phyloP scores from a whole-genome alignment of 129 eudicot genomes.

The Saposhnikovia divaricata region DNA sequence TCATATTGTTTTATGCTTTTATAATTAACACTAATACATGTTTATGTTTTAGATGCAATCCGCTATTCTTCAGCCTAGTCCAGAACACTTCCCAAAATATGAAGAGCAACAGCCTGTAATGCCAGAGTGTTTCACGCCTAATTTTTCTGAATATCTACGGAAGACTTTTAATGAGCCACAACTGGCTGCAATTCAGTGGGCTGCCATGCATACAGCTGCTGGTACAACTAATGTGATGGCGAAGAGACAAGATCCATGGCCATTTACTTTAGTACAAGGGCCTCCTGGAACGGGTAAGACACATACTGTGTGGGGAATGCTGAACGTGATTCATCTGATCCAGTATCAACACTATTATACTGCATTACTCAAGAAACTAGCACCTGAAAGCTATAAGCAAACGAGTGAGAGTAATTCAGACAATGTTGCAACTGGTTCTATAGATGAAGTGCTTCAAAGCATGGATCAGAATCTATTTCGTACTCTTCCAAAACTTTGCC shows the following conservation, averaged over 20 bases:
- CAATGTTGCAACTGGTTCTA: constrained; percentile 61
- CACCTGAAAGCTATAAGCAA: constrained; percentile 98
- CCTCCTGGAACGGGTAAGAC: constrained; percentile 99
- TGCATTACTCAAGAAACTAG: constrained; percentile 84
- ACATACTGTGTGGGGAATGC: constrained; percentile 99
- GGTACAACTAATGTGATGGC: constrained; percentile 61
- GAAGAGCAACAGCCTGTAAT: constrained; percentile 79
- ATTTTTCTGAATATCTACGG: constrained; percentile 64
- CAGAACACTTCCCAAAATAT: constrained; percentile 87
- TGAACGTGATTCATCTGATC: constrained; percentile 90
- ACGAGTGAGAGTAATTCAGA: constrained; percentile 48
- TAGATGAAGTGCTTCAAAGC: constrained; percentile 87
- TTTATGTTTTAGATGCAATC: constrained; percentile 70
- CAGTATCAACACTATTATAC: constrained; percentile 96
- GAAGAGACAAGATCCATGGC: constrained; percentile 93
- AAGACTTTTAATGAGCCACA: constrained; percentile 78
- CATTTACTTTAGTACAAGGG: constrained; percentile 93
- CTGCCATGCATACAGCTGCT: constrained; percentile 97
- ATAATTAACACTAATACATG: constrained; percentile 5
- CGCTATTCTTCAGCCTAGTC: constrained; percentile 90
- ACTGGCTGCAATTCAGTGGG: constrained; percentile 95
- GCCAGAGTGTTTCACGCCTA: constrained; percentile 92
- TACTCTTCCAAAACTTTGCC: constrained; percentile 90
- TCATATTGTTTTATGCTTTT: not conserved
- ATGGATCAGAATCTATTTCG: constrained; percentile 94